Evolutionary conservation across 106 monocot genomes (phyloP), one percentile per base, ranked within the genome.

Genomic region (Allium fistulosum): DNA sequence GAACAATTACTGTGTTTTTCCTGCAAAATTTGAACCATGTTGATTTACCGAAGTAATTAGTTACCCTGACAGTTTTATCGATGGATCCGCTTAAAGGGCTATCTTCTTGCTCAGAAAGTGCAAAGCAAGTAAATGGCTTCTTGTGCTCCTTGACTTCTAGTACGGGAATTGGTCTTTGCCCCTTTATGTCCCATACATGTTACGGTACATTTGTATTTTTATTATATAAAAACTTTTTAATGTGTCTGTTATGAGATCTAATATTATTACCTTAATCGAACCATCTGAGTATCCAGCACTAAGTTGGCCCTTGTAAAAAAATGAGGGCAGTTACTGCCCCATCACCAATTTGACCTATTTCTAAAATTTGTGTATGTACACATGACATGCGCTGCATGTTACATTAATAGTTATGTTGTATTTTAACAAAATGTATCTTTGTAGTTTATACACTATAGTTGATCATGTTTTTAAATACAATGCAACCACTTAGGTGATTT

Each of bases 351-450:
- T 90, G 77, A n/a, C 89, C 84, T 68, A 84, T 78, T 71, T 97
- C 97, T 56, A 97, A 68, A 70, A 84, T 87, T 87, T 92, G 92
- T 63, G 97, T 92, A 79, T 97, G 97, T 45, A 92, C 97, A 75
- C 97, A 97, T 51, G 97, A 97, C 17, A 97, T 82, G 59, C 75
- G 82, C 92, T 97, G 84, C 77, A 78, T 0, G 22, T 22, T 22
- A 22, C 22, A 22, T 22, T 22, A 22, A 22, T 1, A 22, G 22
- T 22, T 22, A 22, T 22, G 22, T 22, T 22, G 22, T 22, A 22
- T 0, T 22, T 22, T 22, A 22, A 22, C 22, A 22, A 22, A 22
- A 22, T 22, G 22, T 1, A 22, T 22, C 22, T 22, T 22, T 22
- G 1, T 22, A 22, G 1, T 22, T 22, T 22, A 22, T 22, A 22